Conservation (phyloP, 495 filamentous ascomycete species). For the Geoglossum glabrum region DNA sequence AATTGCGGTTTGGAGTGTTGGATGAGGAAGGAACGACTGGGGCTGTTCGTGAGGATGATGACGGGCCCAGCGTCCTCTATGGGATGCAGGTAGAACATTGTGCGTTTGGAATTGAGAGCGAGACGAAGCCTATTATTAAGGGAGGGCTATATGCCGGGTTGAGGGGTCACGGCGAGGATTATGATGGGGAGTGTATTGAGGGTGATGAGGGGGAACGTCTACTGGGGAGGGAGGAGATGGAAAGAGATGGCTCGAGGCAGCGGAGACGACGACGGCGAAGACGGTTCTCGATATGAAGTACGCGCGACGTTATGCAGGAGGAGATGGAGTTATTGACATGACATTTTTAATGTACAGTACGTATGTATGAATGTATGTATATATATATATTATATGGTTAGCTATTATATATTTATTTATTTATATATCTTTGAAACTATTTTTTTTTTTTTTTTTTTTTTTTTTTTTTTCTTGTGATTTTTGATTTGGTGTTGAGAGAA, state of each 20-base stretch:
- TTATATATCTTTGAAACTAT: no score
- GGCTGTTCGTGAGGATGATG: background rate
- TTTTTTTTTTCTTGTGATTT: no score
- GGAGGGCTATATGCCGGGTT: background rate
- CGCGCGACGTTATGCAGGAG: no score
- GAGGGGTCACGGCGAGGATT: background rate
- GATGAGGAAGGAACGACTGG: background rate
- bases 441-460: no score
- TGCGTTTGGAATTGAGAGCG: background rate
- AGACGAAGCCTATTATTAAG: background rate
- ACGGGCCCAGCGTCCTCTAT: background rate
- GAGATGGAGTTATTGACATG: no score
- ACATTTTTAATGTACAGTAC: no score
- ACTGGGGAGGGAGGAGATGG: background rate
- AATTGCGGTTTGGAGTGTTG: constrained; percentile 19
- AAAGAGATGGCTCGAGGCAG: background rate
- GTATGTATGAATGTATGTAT: no score
- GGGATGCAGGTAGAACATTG: background rate
- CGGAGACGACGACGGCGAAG: background rate
- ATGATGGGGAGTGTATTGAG: background rate
- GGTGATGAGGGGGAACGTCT: background rate
- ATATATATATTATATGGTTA: no score
- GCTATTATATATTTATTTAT: no score
- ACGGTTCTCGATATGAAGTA: background rate
- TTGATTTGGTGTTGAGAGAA: no score